These are phyloP conservation scores for Cryptosporidium bovis DNA, from an alignment of 169 alveolate genomes.

Conservation along the genomic window DNA sequence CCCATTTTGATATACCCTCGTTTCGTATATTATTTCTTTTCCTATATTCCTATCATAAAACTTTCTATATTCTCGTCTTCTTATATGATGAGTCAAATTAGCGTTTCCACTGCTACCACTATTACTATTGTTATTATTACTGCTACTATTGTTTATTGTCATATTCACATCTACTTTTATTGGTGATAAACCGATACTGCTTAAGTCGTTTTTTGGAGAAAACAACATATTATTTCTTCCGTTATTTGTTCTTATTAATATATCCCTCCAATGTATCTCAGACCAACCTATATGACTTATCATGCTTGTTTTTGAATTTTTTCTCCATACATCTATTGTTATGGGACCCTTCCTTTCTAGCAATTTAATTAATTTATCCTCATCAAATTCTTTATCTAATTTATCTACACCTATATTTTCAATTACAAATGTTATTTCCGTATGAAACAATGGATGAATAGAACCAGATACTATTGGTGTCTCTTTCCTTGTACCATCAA, in stretches of 20 bases:
- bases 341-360: conserved; percentile 65
- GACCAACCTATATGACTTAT: conserved; percentile 66
- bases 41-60: conserved; percentile 70
- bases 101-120: background rate
- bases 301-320: conserved; percentile 38
- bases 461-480: conserved; percentile 68
- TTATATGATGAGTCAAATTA: background rate
- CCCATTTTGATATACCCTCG: conserved; percentile 59
- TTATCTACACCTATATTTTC: conserved; percentile 28
- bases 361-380: conserved; percentile 26
- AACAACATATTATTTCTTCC: background rate
- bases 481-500: conserved; percentile 70
- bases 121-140: background rate
- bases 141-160: background rate
- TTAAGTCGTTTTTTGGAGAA: background rate
- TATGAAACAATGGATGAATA: conserved; percentile 65
- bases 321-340: conserved; percentile 66
- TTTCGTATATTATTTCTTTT: conserved; percentile 57
- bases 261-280: conserved; percentile 70
- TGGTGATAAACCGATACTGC: conserved; percentile 2
- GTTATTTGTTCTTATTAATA: conserved; percentile 16
- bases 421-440: conserved; percentile 40
- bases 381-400: background rate
- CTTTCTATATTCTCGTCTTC: conserved; percentile 50
- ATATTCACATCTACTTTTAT: conserved; percentile 17